Evolutionary conservation across 176 grass and related monocot genomes (phyloP).

Genomic region (sorghum (Sorghum bicolor)): DNA sequence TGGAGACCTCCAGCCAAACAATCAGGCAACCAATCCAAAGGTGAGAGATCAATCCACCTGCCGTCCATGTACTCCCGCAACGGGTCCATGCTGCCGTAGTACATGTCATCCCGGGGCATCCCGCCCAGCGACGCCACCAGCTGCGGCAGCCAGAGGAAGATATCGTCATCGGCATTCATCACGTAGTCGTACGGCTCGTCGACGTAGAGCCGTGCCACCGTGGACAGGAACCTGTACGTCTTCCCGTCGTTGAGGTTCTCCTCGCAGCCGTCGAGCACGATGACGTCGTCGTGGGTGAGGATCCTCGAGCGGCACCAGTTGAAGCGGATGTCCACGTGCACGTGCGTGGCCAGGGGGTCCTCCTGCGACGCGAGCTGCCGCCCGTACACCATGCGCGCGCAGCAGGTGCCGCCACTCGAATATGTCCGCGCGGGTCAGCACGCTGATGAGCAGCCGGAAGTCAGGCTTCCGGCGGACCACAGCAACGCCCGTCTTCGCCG

Average conservation of each 20-base stretch:
- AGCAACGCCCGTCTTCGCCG: not conserved
- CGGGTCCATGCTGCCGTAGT: constrained; percentile 70
- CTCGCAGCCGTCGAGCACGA: constrained; percentile 64
- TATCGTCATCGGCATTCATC: constrained; percentile 88
- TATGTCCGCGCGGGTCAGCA: constrained; percentile 54
- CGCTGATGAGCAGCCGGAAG: constrained; percentile 63
- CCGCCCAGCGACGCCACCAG: constrained; percentile 42
- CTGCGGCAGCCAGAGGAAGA: constrained; percentile 48
- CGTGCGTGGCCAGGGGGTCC: constrained; percentile 32
- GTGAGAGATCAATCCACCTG: too few relatives aligned
- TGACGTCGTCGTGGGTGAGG: constrained; percentile 51
- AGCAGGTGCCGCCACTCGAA: constrained; percentile 60
- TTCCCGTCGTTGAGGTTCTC: constrained; percentile 77
- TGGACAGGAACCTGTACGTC: constrained; percentile 60
- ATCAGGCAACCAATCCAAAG: too few relatives aligned
- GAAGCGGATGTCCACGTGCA: constrained; percentile 61
- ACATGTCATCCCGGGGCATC: constrained; percentile 65
- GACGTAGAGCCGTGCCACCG: constrained; percentile 28
- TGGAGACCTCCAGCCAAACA: too few relatives aligned
- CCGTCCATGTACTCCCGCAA: constrained; percentile 64
- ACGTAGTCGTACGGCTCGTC: constrained; percentile 75
- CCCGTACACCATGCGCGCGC: constrained; percentile 64
- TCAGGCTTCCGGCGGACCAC: constrained; percentile 41
- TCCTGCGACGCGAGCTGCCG: constrained; percentile 3
- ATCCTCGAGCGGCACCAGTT: constrained; percentile 63